Conservation (phyloP, 108 stramenopile species). For the Aurantiochytrium sp. region DNA sequence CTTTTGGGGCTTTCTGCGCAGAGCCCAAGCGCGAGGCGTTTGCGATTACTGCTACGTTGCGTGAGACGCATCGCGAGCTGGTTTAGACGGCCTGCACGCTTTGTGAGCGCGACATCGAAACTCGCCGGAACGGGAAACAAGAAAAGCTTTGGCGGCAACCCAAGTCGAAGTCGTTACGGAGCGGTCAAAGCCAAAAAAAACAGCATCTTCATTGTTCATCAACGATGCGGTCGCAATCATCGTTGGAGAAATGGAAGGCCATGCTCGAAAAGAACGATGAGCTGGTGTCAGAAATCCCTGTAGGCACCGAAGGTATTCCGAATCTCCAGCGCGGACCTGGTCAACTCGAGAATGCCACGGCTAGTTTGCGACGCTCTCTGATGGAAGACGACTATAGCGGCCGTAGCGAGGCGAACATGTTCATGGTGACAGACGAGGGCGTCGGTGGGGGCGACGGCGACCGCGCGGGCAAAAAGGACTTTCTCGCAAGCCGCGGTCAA, state of each 20-base stretch:
- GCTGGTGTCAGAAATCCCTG: background rate
- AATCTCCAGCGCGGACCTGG: background rate
- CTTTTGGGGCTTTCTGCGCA: too few species aligned
- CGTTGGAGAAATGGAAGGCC: background rate
- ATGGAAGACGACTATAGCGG: constrained; percentile 4
- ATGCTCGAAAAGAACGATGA: background rate
- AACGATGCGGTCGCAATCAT: background rate
- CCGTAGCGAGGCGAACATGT: background rate
- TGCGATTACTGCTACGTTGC: too few species aligned
- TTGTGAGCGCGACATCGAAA: too few species aligned
- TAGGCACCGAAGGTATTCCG: background rate
- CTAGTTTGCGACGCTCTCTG: background rate
- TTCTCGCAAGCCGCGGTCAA: background rate
- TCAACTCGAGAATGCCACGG: background rate
- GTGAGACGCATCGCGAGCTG: too few species aligned
- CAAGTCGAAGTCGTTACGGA: too few species aligned
- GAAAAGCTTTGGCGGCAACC: too few species aligned
- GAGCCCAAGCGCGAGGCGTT: too few species aligned
- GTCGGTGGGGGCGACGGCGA: background rate
- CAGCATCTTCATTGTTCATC: too few species aligned
- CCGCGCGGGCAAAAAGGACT: background rate
- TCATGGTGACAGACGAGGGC: background rate
- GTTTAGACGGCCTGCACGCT: too few species aligned
- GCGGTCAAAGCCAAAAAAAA: too few species aligned
- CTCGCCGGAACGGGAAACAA: too few species aligned